Evolutionary conservation across 2,329 filamentous ascomycete genomes (phyloP), one percentile per base, ranked within the genome.

Genomic region (Aspergillus udagawae): DNA sequence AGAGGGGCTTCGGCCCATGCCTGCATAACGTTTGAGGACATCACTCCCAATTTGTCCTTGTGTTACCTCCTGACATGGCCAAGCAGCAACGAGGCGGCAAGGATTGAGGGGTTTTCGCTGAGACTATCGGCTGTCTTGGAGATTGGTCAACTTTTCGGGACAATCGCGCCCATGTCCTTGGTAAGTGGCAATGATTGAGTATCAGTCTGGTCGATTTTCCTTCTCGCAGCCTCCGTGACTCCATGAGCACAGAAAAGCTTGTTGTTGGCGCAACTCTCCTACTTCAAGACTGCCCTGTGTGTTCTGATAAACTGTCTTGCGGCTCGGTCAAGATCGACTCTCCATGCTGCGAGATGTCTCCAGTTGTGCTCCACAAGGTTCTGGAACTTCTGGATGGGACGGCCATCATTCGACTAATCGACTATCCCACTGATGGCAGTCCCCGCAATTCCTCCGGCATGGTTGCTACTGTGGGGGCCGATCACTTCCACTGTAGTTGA

Each of bases 31-130:
- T 54, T 50, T 41, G 27, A 45, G 14, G 52, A 56, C 58, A 50
- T 52, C 51, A 58, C 54, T 35, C 51, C 41, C 58, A 52, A 23
- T 49, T 28, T 51, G 23, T 54, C 32, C 23, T 51, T 48, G 63
- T 66, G 59, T 62, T 59, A 65, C 60, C 42, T 50, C 47, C 5
- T 59, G 27, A 41, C 56, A 51, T 53, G 38, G 38, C 47, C 41
- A 47, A 54, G 55, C 61, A 25, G 53, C 29, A 57, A 62, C 52
- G 48, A 51, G 32, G 28, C 49, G 52, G 56, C 54, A 25, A 47
- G 56, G 56, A 52, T 50, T 21, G 38, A 49, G 20, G 38, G 50
- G 17, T n/a, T 38, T 52, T 17, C 5, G 44, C 44, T 47, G 12
- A 23, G 44, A 47, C 21, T 1, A 25, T 23, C 44, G 21, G 44